phyloP scores from a whole-genome alignment of 257 asterid species.

The Fraxinus anomala region DNA sequence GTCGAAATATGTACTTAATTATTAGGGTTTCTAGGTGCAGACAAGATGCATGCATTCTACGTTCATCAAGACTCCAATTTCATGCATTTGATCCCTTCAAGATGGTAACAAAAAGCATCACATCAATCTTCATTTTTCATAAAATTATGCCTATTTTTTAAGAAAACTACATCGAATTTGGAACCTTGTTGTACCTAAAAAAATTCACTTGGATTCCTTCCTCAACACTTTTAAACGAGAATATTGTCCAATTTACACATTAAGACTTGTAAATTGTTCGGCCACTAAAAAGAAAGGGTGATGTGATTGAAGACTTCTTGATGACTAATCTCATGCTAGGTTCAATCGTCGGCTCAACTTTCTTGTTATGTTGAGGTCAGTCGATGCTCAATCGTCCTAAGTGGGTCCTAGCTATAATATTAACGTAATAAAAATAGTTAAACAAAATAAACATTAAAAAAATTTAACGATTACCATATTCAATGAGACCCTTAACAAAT shows the following conservation, averaged over 20 bases:
- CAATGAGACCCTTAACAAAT: conserved; percentile 31
- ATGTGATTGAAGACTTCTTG: neutral
- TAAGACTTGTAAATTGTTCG: neutral
- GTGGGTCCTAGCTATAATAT: neutral
- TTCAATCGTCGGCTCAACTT: neutral
- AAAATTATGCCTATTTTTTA: neutral
- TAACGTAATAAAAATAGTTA: no score
- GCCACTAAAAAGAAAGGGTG: neutral
- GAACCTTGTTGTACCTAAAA: neutral
- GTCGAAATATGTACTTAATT: neutral
- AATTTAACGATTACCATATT: no score
- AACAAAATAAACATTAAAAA: no score
- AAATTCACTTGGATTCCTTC: neutral
- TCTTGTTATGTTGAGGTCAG: neutral
- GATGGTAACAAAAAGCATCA: conserved; percentile 33
- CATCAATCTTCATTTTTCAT: neutral
- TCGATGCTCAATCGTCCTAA: neutral
- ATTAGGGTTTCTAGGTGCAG: conserved; percentile 9
- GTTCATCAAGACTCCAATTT: conserved; percentile 21
- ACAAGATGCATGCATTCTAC: conserved; percentile 40
- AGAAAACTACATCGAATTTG: conserved; percentile 11
- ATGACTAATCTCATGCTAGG: neutral
- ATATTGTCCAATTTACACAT: neutral
- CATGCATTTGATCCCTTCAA: conserved; percentile 29
- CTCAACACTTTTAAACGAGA: neutral